These are phyloP conservation scores for Apiospora sp. DNA, from an alignment of 2,329 filamentous ascomycete species.

Conservation along the genomic window DNA sequence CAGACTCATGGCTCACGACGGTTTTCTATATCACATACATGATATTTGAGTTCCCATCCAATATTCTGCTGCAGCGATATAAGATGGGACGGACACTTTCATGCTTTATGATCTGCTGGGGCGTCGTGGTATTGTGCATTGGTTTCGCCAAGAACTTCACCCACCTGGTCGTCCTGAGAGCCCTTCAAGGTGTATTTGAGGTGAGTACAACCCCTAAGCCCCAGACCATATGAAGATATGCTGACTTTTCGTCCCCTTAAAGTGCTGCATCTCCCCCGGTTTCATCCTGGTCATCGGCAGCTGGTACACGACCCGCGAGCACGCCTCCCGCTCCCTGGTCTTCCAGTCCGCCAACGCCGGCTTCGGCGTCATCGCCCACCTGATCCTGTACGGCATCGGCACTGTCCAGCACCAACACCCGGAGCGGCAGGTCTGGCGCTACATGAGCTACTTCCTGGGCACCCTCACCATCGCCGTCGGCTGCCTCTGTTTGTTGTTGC, in stretches of 20 bases:
- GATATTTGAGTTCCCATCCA: slow-evolving; percentile 43
- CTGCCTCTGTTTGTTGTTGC: slow-evolving; percentile 43
- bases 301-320: slow-evolving; percentile 49
- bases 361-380: slow-evolving; percentile 45
- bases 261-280: slow-evolving; percentile 48
- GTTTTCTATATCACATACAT: slow-evolving; percentile 45
- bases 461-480: slow-evolving; percentile 44
- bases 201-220: slow-evolving; percentile 27
- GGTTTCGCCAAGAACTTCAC: slow-evolving; percentile 48
- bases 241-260: not conserved
- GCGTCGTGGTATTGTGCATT: slow-evolving; percentile 46
- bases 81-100: slow-evolving; percentile 42
- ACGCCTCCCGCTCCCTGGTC: slow-evolving; percentile 45
- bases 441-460: slow-evolving; percentile 49
- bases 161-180: slow-evolving; percentile 45
- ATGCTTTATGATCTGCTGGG: slow-evolving; percentile 45
- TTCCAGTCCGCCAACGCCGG: slow-evolving; percentile 49
- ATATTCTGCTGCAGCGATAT: slow-evolving; percentile 42
- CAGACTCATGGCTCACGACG: slow-evolving; percentile 44
- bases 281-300: slow-evolving; percentile 48
- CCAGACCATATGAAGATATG: not conserved
- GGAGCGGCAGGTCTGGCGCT: slow-evolving; percentile 47
- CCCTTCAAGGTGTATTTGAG: slow-evolving; percentile 48
- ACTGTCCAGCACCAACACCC: slow-evolving; percentile 38
- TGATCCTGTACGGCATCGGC: slow-evolving; percentile 49